phyloP scores from a whole-genome alignment of 2,329 filamentous ascomycete species.

The Teratosphaeria nubilosa region DNA sequence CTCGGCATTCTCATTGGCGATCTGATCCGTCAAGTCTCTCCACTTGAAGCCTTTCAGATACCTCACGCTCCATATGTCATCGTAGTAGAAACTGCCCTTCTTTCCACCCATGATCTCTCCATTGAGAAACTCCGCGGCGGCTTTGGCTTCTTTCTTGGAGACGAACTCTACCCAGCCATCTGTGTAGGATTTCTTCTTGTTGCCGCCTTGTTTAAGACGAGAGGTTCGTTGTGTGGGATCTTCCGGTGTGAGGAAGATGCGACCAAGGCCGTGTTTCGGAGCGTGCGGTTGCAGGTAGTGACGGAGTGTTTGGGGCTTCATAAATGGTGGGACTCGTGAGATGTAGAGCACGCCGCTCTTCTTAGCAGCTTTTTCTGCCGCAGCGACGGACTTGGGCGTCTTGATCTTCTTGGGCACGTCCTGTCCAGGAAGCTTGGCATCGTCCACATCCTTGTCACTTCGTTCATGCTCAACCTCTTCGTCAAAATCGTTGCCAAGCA shows the following conservation, averaged over 20 bases:
- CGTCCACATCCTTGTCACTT: constrained; percentile 2
- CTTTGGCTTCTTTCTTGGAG: constrained; percentile 65
- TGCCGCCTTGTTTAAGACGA: constrained; percentile 63
- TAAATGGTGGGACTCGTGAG: constrained; percentile 76
- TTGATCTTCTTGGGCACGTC: constrained; percentile 2
- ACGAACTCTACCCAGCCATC: constrained; percentile 84
- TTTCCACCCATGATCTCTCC: constrained; percentile 71
- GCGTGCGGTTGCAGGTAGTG: constrained; percentile 68
- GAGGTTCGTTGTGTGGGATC: constrained; percentile 55
- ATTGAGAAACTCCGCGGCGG: constrained; percentile 66
- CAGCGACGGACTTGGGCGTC: constrained; percentile 57
- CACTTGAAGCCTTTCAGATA: constrained; percentile 82
- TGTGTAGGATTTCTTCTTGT: constrained; percentile 71
- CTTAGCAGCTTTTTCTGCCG: constrained; percentile 53
- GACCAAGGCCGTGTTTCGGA: constrained; percentile 47
- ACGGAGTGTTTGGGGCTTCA: constrained; percentile 71
- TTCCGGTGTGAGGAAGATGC: constrained; percentile 71
- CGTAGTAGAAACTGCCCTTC: constrained; percentile 72
- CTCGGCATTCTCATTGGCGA: constrained; percentile 72
- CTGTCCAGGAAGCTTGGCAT: background rate
- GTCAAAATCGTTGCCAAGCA: constrained; percentile 10
- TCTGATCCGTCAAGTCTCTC: constrained; percentile 61
- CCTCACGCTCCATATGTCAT: constrained; percentile 76
- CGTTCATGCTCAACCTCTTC: constrained; percentile 12
- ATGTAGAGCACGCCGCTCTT: constrained; percentile 76